Percentiles rank a stretch among this genome's conserved stretches.
phyloP scores from a whole-genome alignment of 169 alveolate genomes.

The Theileria sp. region DNA sequence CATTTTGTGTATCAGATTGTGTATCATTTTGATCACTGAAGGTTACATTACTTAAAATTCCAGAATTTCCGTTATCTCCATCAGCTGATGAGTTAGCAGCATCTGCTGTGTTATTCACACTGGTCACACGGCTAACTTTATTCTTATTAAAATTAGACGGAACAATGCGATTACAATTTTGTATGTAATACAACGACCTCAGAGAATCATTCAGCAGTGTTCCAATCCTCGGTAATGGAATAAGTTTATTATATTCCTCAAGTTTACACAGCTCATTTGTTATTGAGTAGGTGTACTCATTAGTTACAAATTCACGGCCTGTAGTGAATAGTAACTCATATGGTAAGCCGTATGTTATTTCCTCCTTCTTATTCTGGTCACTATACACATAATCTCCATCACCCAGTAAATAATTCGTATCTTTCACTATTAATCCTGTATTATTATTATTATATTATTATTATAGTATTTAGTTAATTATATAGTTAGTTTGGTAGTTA shows the following conservation, averaged over 20 bases:
- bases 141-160: background rate
- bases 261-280: constrained; percentile 29
- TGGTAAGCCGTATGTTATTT: background rate
- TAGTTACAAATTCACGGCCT: background rate
- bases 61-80: too few relatives aligned
- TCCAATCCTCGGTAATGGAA: constrained; percentile 59
- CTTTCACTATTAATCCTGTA: background rate
- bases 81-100: background rate
- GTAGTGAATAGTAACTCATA: background rate
- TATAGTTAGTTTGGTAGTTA: too few relatives aligned
- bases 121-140: too few relatives aligned
- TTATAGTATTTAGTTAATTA: too few relatives aligned
- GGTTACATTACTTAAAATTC: too few relatives aligned
- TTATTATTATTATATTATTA: constrained; percentile 44
- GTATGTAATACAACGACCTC: constrained; percentile 32
- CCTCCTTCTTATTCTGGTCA: background rate
- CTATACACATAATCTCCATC: background rate
- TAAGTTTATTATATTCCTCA: constrained; percentile 53
- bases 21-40: too few relatives aligned
- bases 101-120: background rate
- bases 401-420: background rate
- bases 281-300: background rate
- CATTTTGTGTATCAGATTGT: too few relatives aligned
- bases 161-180: constrained; percentile 18
- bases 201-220: constrained; percentile 35